phyloP scores from a whole-genome alignment of 2,329 filamentous ascomycete genomes.

The Xylaria sp. region DNA sequence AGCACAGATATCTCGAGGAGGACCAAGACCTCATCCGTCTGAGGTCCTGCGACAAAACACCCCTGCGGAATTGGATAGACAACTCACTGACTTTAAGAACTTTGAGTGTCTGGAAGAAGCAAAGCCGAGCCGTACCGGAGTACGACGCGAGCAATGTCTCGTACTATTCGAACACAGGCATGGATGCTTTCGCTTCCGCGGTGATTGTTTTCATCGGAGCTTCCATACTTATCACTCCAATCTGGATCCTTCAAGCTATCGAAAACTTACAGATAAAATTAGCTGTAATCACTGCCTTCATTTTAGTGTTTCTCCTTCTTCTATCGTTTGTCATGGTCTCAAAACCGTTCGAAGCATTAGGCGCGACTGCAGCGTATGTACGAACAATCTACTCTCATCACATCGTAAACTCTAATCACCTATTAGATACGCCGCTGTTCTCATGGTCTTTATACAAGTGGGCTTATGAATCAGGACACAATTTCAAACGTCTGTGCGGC shows the following conservation, averaged over 20 bases:
- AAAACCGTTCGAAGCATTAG: slow-evolving; percentile 42
- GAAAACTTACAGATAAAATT: slow-evolving; percentile 41
- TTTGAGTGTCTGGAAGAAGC: slow-evolving; percentile 33
- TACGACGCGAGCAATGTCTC: slow-evolving; percentile 24
- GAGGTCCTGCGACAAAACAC: slow-evolving; percentile 23
- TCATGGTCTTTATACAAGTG: slow-evolving; percentile 34
- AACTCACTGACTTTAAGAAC: slow-evolving; percentile 34
- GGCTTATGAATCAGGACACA: background rate
- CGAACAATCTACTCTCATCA: background rate
- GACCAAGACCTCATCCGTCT: slow-evolving; percentile 43
- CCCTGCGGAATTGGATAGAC: slow-evolving; percentile 35
- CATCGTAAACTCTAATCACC: slow-evolving; percentile 2
- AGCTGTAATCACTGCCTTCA: slow-evolving; percentile 49
- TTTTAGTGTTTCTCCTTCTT: slow-evolving; percentile 39
- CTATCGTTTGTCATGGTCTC: slow-evolving; percentile 39
- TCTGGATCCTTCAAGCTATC: slow-evolving; percentile 49
- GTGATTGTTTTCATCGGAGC: slow-evolving; percentile 44
- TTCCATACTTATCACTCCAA: slow-evolving; percentile 49
- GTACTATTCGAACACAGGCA: slow-evolving; percentile 36
- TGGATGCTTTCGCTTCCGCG: slow-evolving; percentile 44
- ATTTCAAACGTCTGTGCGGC: no score
- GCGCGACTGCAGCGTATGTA: slow-evolving; percentile 41
- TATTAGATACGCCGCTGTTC: slow-evolving; percentile 32
- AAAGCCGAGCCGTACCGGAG: background rate
- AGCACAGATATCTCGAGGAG: slow-evolving; percentile 36